Conservation (phyloP, 371 early-diverging fungal species). For the Quaeritorhiza haematococci region DNA sequence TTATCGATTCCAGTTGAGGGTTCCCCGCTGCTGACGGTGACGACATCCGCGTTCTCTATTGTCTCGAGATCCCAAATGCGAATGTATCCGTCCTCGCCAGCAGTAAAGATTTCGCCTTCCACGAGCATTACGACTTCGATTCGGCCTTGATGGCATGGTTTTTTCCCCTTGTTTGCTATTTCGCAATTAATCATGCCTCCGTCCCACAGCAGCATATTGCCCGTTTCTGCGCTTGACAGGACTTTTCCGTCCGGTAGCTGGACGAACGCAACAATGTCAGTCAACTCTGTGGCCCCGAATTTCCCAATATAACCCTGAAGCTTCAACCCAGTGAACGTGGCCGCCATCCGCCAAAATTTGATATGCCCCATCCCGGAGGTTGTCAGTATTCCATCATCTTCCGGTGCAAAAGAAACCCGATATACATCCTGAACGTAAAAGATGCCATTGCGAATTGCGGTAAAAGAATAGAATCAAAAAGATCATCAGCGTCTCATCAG, state of each 20-base stretch:
- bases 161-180: constrained; percentile 30
- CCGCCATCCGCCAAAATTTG: constrained; percentile 53
- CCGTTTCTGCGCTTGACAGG: constrained; percentile 46
- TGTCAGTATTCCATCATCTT: constrained; percentile 39
- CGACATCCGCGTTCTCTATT: constrained; percentile 49
- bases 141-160: constrained; percentile 41
- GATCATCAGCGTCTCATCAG: no score
- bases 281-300: constrained; percentile 49
- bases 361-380: constrained; percentile 59
- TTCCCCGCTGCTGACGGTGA: constrained; percentile 2
- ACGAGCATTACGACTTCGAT: constrained; percentile 34
- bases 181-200: constrained; percentile 57
- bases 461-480: not conserved
- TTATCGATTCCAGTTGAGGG: constrained; percentile 14
- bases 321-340: constrained; percentile 54
- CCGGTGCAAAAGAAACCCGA: constrained; percentile 41
- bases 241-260: constrained; percentile 52
- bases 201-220: constrained; percentile 53
- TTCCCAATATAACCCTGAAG: constrained; percentile 52
- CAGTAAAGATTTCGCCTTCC: constrained; percentile 45
- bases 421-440: constrained; percentile 37
- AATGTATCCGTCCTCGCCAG: constrained; percentile 53
- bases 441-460: no score
- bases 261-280: constrained; percentile 47
- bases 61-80: constrained; percentile 55